Conservation (phyloP, 1,139 yeast genomes). For the Saccharomyces hybrid region DNA sequence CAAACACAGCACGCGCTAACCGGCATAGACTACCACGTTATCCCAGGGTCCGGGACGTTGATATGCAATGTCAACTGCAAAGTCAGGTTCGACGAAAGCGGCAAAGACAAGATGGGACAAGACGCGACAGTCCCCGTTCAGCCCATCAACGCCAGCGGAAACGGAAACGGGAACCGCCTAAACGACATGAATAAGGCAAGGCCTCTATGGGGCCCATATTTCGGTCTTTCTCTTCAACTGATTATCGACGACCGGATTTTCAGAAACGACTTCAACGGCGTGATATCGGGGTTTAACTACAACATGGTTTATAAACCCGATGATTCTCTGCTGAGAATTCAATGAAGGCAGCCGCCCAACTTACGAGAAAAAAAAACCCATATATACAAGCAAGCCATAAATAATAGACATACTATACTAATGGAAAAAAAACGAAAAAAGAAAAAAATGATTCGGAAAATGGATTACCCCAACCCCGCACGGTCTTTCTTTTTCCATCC, state of each 20-base stretch:
- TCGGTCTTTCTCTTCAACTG: conserved; percentile 53
- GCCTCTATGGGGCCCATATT: conserved; percentile 58
- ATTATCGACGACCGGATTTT: conserved; percentile 52
- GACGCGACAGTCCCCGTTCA: conserved; percentile 37
- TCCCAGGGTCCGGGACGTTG: conserved; percentile 60
- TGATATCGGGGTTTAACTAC: conserved; percentile 52
- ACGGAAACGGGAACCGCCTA: conserved; percentile 9
- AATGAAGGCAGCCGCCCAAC: neutral
- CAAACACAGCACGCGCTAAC: conserved; percentile 54
- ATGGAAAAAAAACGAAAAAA: neutral
- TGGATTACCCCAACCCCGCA: neutral
- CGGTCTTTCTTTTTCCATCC: neutral
- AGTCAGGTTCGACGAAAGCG: conserved; percentile 68
- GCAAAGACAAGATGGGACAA: conserved; percentile 55
- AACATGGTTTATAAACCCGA: conserved; percentile 58
- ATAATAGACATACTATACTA: neutral
- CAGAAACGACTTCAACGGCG: conserved; percentile 39
- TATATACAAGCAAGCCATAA: neutral
- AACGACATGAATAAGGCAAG: conserved; percentile 20
- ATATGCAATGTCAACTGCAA: conserved; percentile 53
- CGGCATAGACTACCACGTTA: conserved; percentile 56
- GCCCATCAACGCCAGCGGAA: conserved; percentile 6
- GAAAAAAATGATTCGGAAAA: neutral
- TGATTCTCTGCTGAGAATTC: conserved; percentile 40
- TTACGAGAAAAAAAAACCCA: conserved; percentile 3